Conservation (phyloP, 2,329 filamentous ascomycete genomes). For the Chaetothyriales sp. region DNA sequence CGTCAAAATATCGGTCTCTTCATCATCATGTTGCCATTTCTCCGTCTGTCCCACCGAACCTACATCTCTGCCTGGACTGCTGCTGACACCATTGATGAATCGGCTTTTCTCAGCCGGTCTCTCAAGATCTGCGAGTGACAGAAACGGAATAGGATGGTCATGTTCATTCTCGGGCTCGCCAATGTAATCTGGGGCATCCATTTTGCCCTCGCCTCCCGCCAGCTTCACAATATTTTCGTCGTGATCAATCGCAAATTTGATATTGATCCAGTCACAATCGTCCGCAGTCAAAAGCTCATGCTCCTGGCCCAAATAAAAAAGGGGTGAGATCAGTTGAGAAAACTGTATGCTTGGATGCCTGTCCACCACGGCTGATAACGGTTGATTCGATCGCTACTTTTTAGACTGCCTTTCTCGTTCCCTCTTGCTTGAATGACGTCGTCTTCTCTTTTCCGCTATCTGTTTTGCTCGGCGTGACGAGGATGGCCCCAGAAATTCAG, state of each 20-base stretch:
- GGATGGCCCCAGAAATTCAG: background rate
- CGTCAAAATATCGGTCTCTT: background rate
- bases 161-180: slow-evolving; percentile 5
- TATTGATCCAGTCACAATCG: background rate
- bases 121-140: slow-evolving; percentile 9
- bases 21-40: background rate
- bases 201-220: background rate
- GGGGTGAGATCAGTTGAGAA: background rate
- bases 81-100: slow-evolving; percentile 1
- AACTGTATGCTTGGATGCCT: background rate
- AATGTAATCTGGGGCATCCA: slow-evolving; percentile 3
- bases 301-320: background rate
- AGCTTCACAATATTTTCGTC: background rate
- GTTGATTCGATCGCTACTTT: background rate
- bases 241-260: background rate
- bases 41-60: background rate
- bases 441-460: background rate
- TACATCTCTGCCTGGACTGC: slow-evolving; percentile 1
- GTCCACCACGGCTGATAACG: background rate
- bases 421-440: background rate
- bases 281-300: background rate
- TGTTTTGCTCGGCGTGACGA: background rate
- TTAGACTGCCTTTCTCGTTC: background rate
- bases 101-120: slow-evolving; percentile 1
- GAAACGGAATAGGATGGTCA: slow-evolving; percentile 8